Conservation (phyloP, 139 green algal genomes). For the Picochlorum costavermella region DNA sequence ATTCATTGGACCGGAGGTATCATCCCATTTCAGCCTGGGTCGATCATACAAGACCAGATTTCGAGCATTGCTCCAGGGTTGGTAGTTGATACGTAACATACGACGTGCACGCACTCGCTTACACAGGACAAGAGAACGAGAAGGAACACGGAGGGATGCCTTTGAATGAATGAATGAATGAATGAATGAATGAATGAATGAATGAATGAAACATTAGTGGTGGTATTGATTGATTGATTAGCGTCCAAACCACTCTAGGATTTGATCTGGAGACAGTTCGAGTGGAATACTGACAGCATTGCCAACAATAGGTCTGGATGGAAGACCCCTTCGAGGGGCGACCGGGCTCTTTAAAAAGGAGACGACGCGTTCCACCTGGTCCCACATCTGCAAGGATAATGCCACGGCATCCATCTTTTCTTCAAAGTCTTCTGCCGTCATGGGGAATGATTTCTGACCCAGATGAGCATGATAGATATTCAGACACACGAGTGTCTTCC, state of each 20-base stretch:
- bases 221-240: background rate
- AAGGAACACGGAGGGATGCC: no score
- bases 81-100: no score
- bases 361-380: conserved; percentile 16
- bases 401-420: conserved; percentile 40
- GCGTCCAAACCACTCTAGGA: conserved; percentile 24
- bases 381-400: conserved; percentile 25
- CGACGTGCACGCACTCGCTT: no score
- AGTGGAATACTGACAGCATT: conserved; percentile 31
- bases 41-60: no score
- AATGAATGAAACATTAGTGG: background rate
- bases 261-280: conserved; percentile 18
- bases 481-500: conserved; percentile 26
- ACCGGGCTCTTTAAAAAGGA: conserved; percentile 22
- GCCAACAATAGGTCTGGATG: conserved; percentile 34
- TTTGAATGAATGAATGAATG: background rate
- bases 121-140: no score
- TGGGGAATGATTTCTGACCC: conserved; percentile 37
- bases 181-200: background rate
- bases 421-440: conserved; percentile 30
- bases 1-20: no score
- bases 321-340: conserved; percentile 21
- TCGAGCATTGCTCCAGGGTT: no score
- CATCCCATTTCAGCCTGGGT: no score
- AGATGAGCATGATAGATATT: conserved; percentile 27